Base-by-base conservation (phyloP, 2,329 filamentous ascomycete species). In the Fusarium protoensiforme region DNA sequence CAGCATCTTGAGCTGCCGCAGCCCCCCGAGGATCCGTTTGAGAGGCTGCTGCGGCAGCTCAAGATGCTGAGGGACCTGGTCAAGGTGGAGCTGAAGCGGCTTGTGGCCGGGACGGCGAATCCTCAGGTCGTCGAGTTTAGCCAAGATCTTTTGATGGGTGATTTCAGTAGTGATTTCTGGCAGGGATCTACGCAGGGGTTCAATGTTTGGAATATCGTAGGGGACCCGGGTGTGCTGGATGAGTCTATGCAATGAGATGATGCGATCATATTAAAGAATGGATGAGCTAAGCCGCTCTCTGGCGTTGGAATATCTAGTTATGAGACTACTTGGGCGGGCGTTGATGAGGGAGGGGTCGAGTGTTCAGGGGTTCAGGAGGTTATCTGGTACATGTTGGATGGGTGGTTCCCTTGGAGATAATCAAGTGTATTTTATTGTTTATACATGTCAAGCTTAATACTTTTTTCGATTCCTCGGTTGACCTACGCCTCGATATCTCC, bases 41-140 rank as follows among this genome's bases (percentile, higher is more conserved):
- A 78, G 61, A 74, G 80, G 38, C 72, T 83, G 31, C 63, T 79
- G 22, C 73, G 77, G n/a, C 74, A 82, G 48, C 75, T 83, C 9
- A 77, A 72, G 64, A 78, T 75, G 33, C 77, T 80, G 14, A 75
- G 77, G 38, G 80, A 81, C 27, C 64, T 82, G 24, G 78, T 82
- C 10, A 76, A 75, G 53, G 70, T 81, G 57, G 80, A 82, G 67
- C 68, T 80, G 13, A 75, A 80, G 35, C 64, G 77, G 13, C 67
- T 78, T 33, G 71, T 73, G 16, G 68, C 77, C 2, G 74, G 74
- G 14, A 70, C 73, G 31, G 74, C 65, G 6, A 67, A 69, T 5
- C 70, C 72, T n/a, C 68, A 73, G 22, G 61, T 65, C 8, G 57
- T 73, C 6, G 68, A 75, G 39, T 66, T 74, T 20, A 75, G 69